phyloP scores from a whole-genome alignment of 139 green algal genomes.

The Deuterostichococcus epilithicus region DNA sequence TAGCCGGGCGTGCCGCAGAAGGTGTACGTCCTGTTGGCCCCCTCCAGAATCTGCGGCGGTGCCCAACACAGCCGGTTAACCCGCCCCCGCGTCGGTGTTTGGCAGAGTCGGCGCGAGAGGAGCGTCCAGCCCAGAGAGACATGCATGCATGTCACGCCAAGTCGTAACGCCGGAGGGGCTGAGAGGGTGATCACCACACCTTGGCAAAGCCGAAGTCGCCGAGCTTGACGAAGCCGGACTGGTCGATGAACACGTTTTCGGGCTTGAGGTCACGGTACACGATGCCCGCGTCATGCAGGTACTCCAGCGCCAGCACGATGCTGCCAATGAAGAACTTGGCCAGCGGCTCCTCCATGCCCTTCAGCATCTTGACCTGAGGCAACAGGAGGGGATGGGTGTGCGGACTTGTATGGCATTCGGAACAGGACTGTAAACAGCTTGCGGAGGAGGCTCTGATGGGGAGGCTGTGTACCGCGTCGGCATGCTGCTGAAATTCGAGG shows the following conservation, averaged over 20 bases:
- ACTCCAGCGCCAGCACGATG: slow-evolving; percentile 90
- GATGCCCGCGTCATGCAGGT: slow-evolving; percentile 90
- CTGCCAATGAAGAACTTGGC: slow-evolving; percentile 87
- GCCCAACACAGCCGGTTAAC: neutral
- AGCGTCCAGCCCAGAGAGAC: no score
- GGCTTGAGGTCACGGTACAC: slow-evolving; percentile 97
- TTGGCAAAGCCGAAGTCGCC: slow-evolving; percentile 98
- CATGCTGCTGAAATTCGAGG: no score
- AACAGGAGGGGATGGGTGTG: no score
- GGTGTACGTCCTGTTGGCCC: slow-evolving; percentile 85
- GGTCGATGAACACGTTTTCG: slow-evolving; percentile 96
- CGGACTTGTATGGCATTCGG: no score
- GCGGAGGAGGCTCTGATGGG: no score
- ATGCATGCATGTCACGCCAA: no score
- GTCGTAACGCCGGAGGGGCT: neutral
- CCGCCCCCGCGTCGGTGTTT: no score
- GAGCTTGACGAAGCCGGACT: slow-evolving; percentile 85
- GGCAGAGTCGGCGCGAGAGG: no score
- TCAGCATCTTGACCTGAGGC: slow-evolving; percentile 53
- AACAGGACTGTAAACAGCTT: no score
- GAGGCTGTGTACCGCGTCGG: no score
- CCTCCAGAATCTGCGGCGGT: slow-evolving; percentile 61
- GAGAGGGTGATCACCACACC: slow-evolving; percentile 20
- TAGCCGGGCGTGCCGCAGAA: slow-evolving; percentile 97
- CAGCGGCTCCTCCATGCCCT: slow-evolving; percentile 80